These are phyloP conservation scores for Serpula lacrymans DNA, from an alignment of 768 basidiomycete genomes.

Conservation along the genomic window DNA sequence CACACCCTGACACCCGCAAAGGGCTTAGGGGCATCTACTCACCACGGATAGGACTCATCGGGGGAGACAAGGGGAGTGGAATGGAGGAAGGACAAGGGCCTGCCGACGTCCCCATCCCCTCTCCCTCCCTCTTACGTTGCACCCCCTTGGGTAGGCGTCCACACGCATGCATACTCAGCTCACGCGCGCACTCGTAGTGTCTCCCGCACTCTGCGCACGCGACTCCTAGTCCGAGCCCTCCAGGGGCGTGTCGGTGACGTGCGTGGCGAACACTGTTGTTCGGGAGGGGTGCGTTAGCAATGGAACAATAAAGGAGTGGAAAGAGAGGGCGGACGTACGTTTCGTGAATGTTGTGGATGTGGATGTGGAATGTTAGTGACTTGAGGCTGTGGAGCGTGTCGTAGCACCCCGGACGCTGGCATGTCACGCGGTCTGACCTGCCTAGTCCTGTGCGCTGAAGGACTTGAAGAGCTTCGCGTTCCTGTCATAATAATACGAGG, in stretches of 20 bases:
- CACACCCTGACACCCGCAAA: too few species aligned
- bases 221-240: neutral
- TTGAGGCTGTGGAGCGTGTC: conserved; percentile 40
- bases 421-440: conserved; percentile 34
- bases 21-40: too few species aligned
- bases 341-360: conserved; percentile 54
- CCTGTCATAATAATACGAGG: conserved; percentile 9
- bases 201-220: conserved; percentile 4
- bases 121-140: too few species aligned
- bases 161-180: too few species aligned
- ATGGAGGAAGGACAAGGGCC: conserved; percentile 11
- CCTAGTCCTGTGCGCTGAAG: conserved; percentile 21
- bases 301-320: neutral
- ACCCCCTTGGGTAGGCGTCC: too few species aligned
- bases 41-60: conserved; percentile 30
- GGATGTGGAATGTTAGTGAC: conserved; percentile 49
- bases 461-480: conserved; percentile 23
- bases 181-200: neutral
- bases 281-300: neutral
- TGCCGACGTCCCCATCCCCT: too few species aligned
- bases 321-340: neutral
- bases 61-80: conserved; percentile 11
- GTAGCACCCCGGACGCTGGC: conserved; percentile 43
- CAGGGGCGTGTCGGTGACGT: conserved; percentile 2
- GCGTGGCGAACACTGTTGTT: neutral